phyloP scores from a whole-genome alignment of 2,329 filamentous ascomycete genomes.

The Akanthomyces dipterigenus region DNA sequence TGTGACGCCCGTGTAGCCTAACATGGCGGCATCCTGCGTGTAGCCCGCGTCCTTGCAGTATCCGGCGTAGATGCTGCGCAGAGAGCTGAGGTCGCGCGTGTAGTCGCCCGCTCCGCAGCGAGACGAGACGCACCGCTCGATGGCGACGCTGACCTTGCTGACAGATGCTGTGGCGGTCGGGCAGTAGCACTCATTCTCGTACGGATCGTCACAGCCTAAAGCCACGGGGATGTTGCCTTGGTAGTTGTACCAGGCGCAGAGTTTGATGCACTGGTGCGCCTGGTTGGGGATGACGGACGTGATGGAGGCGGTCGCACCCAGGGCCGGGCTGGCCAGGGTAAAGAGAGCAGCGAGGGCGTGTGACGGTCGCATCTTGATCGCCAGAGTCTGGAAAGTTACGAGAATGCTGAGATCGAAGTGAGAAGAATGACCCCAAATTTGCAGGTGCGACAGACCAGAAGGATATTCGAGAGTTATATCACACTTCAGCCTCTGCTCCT shows the following conservation, averaged over 20 bases:
- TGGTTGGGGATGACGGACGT: neutral
- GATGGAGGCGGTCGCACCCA: neutral
- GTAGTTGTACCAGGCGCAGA: constrained; percentile 3
- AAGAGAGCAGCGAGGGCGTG: neutral
- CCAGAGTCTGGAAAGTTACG: neutral
- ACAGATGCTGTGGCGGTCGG: constrained; percentile 18
- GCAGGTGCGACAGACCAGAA: neutral
- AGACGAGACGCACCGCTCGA: constrained; percentile 19
- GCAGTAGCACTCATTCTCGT: constrained; percentile 22
- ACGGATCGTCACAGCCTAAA: constrained; percentile 19
- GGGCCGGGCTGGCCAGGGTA: neutral
- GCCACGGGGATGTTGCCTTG: constrained; percentile 17
- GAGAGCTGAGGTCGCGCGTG: constrained; percentile 18
- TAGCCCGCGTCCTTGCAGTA: constrained; percentile 23
- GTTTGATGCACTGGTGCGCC: neutral
- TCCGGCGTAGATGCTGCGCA: constrained; percentile 21
- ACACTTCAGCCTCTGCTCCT: neutral
- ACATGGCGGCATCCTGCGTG: constrained; percentile 19
- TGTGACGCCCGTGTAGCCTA: constrained; percentile 19
- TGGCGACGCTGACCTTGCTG: constrained; percentile 15
- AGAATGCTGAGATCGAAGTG: neutral
- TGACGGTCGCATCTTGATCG: neutral
- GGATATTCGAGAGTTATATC: neutral
- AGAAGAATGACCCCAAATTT: neutral
- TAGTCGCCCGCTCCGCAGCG: constrained; percentile 18